Percentiles rank a stretch among this genome's conserved stretches.
Conservation (phyloP, 768 basidiomycete species). For the Bullera alba region DNA sequence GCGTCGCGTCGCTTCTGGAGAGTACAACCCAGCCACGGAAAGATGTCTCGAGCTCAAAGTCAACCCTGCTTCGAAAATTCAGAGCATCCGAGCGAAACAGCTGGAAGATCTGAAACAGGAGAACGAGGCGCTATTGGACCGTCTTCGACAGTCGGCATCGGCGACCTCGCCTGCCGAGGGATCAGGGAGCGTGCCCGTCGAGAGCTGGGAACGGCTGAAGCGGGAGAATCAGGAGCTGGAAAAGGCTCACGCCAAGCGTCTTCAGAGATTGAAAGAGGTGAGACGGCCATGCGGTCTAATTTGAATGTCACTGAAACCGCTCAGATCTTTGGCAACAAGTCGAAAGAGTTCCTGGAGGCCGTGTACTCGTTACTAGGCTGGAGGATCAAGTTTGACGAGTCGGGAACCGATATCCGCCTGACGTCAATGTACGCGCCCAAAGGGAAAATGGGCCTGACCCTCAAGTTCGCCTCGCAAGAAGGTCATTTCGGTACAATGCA, state of each 20-base stretch:
- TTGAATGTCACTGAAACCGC: neutral
- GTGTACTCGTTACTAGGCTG: conserved; percentile 83
- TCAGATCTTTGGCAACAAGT: conserved; percentile 76
- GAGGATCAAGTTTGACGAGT: conserved; percentile 83
- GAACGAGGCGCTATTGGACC: conserved; percentile 70
- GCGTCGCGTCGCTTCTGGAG: conserved; percentile 41
- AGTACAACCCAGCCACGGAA: conserved; percentile 39
- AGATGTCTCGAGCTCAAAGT: conserved; percentile 52
- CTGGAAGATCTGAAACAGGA: conserved; percentile 72
- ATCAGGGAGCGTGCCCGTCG: conserved; percentile 60
- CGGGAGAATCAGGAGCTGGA: conserved; percentile 65
- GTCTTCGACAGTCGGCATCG: conserved; percentile 58
- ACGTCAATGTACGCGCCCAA: conserved; percentile 83
- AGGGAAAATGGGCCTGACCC: conserved; percentile 74
- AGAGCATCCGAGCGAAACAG: conserved; percentile 63
- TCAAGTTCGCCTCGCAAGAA: conserved; percentile 46
- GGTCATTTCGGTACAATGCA: conserved; percentile 44
- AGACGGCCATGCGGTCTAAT: conserved; percentile 7
- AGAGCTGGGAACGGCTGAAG: conserved; percentile 67
- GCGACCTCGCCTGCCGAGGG: conserved; percentile 26
- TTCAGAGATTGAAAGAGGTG: conserved; percentile 73
- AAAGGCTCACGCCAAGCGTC: conserved; percentile 67
- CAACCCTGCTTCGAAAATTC: conserved; percentile 79
- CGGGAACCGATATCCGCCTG: conserved; percentile 72
- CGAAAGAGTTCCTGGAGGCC: conserved; percentile 83